Conservation (phyloP, 139 green algal genomes). For the Klebsormidium nitens region DNA sequence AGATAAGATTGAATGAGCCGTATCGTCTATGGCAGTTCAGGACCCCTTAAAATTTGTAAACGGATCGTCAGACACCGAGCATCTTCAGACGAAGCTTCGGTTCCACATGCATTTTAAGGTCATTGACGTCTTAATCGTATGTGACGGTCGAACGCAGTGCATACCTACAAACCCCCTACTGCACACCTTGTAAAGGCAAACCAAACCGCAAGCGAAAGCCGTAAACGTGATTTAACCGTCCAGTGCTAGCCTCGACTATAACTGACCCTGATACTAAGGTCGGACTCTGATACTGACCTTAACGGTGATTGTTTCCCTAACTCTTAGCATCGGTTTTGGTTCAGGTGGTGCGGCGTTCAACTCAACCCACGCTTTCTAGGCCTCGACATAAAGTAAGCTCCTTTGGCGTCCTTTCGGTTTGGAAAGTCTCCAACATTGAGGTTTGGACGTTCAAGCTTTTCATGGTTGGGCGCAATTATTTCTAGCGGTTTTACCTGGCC, state of each 20-base stretch:
- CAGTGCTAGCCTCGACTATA: neutral
- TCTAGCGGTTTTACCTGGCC: neutral
- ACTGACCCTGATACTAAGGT: neutral
- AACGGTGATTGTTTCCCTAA: neutral
- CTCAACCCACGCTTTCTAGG: constrained; percentile 32
- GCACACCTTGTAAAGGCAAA: neutral
- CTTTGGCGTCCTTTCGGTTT: neutral
- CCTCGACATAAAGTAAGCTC: constrained; percentile 30
- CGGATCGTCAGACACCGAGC: too few relatives aligned
- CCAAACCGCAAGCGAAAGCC: neutral
- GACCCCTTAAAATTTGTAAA: too few relatives aligned
- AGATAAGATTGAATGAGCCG: too few relatives aligned
- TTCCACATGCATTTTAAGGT: too few relatives aligned
- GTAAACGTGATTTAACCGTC: neutral
- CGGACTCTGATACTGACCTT: neutral
- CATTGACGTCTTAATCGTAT: too few relatives aligned
- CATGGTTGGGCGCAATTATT: neutral
- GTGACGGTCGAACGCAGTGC: too few relatives aligned
- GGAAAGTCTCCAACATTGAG: neutral
- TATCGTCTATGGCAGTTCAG: too few relatives aligned
- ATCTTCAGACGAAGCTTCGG: too few relatives aligned
- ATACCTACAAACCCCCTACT: neutral
- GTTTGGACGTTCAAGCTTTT: neutral
- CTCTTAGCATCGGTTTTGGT: neutral
- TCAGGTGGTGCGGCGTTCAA: constrained; percentile 28